Evolutionary conservation across 2,329 filamentous ascomycete species (phyloP).

Genomic region (Trichocomaceae sp.): DNA sequence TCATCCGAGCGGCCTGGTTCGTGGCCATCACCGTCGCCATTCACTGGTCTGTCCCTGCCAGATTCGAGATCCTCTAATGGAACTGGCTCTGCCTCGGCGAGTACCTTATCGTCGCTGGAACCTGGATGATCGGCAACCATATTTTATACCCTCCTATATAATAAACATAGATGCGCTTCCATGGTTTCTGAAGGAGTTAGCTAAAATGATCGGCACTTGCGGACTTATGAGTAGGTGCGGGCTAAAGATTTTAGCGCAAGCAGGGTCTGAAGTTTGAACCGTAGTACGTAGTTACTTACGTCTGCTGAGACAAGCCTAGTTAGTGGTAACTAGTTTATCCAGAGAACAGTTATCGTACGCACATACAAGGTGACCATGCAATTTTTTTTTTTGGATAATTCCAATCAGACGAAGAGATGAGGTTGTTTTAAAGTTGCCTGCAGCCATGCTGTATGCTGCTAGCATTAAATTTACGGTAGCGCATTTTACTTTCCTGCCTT

Average conservation of each 20-base stretch:
- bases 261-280: too few relatives aligned
- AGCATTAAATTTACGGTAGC: slow-evolving; percentile 1
- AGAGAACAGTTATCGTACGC: neutral
- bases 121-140: neutral
- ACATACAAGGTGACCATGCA: neutral
- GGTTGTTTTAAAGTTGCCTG: neutral
- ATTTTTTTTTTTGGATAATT: neutral
- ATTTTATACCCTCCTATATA: neutral
- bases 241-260: neutral
- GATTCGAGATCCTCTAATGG: slow-evolving; percentile 13
- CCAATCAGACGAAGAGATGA: neutral
- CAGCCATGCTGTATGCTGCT: neutral
- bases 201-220: neutral
- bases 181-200: neutral
- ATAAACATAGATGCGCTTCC: neutral
- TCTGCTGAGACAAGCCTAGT: too few relatives aligned
- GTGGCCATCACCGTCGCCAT: neutral
- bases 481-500: slow-evolving; percentile 7
- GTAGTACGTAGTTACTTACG: too few relatives aligned
- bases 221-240: too few relatives aligned
- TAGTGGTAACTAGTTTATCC: neutral
- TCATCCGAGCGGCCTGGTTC: slow-evolving; percentile 3
- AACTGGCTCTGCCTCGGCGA: neutral
- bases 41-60: neutral
- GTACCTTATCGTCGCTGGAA: neutral